phyloP scores from a whole-genome alignment of 768 basidiomycete genomes.

The Rhizopogon roseolus region DNA sequence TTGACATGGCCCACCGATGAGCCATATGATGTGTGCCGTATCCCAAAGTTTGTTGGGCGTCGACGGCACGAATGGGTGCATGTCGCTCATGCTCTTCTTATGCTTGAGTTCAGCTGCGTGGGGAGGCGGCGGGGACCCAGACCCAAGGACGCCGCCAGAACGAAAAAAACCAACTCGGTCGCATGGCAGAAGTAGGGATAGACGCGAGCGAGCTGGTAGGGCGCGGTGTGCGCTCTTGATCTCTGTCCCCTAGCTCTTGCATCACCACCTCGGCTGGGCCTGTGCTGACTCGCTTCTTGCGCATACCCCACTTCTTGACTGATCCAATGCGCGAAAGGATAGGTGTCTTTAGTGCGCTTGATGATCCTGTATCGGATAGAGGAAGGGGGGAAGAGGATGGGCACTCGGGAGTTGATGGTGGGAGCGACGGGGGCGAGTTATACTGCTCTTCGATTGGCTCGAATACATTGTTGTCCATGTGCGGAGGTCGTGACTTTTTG shows the following conservation, averaged over 20 bases:
- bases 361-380: conserved; percentile 24
- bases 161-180: conserved; percentile 49
- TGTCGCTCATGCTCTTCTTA: conserved; percentile 18
- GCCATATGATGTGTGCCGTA: conserved; percentile 28
- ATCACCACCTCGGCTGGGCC: conserved; percentile 32
- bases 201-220: conserved; percentile 22
- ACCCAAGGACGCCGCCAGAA: conserved; percentile 39
- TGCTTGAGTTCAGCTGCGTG: conserved; percentile 23
- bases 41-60: conserved; percentile 27
- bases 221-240: conserved; percentile 23
- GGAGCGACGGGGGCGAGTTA: conserved; percentile 24
- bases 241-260: conserved; percentile 14
- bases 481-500: conserved; percentile 72
- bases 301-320: conserved; percentile 49
- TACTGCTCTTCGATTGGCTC: conserved; percentile 34
- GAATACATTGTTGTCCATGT: conserved; percentile 42
- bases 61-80: conserved; percentile 14
- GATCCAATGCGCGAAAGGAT: conserved; percentile 54
- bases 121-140: conserved; percentile 39
- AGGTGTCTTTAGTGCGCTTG: conserved; percentile 31
- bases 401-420: conserved; percentile 27
- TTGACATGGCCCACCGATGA: conserved; percentile 26
- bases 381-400: conserved; percentile 16
- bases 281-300: conserved; percentile 41
- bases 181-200: conserved; percentile 10